Base-by-base conservation (phyloP, 192 early-diverging fungal genomes). In the Entomortierella beljakovae region DNA sequence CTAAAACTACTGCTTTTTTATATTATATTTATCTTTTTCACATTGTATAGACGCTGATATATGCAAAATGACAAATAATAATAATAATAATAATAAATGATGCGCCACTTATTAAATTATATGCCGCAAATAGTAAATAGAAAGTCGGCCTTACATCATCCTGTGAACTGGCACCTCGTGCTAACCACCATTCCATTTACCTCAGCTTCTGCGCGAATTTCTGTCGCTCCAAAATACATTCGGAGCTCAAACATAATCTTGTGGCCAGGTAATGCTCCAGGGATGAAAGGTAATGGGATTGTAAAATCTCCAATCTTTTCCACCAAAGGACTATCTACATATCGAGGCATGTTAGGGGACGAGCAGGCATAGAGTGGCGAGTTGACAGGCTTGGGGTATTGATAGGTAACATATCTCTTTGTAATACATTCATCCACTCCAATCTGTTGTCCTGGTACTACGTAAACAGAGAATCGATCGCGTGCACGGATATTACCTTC, bases 171-270 rank as follows among this genome's bases (percentile, higher is more conserved):
- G 46, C 71, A 74, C 32, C 71, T 32, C 16, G 71, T 74, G 31
- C 71, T 74, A 18, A 74, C 71, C 0, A 74, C 57, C 31, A 66
- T 50, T 26, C 70, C 80, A 43, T 80, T 80, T 48, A 86, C 81
- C 48, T 86, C 85, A 20, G 85, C 85, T 52, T 86, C 85, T 20
- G 80, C 81, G 1, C 81, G 52, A 8, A 86, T 80, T 40, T 86
- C 85, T 20, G 80, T 86, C 22, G 64, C 61, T 43, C 85, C 85
- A 69, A 86, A 83, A 56, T 82, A 86, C 85, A 86, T 86, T 62
- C 82, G 70, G n/a, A 57, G 33, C 22, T 67, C 64, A 76, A 61
- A 64, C 46, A 33, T 6, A 3, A 79, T 20, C 50, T 66, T 74
- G 20, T 66, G 64, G 0, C 71, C 71, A 8, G 71, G 63, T 11